Evolutionary conservation across 2,329 filamentous ascomycete species (phyloP).

Genomic region (Metarhizium guizhouense): DNA sequence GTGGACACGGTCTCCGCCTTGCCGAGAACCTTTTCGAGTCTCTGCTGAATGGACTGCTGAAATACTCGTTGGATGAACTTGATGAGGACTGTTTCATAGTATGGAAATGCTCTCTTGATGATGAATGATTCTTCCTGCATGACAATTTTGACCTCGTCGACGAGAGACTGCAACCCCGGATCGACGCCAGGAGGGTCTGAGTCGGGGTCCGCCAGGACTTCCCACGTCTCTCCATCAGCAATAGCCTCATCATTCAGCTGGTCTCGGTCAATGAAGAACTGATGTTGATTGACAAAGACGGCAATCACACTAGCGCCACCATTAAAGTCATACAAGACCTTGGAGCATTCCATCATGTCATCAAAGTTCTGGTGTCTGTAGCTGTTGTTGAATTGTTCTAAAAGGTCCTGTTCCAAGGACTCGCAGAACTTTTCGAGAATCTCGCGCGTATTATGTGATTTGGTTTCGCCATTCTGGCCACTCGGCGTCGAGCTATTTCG

Average conservation of each 20-base stretch:
- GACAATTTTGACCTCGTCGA: conserved; percentile 91
- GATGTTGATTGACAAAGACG: conserved; percentile 95
- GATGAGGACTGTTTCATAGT: conserved; percentile 85
- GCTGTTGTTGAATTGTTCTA: conserved; percentile 96
- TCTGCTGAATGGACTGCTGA: conserved; percentile 94
- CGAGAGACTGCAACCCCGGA: conserved; percentile 78
- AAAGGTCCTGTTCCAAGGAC: conserved; percentile 84
- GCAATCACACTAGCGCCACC: conserved; percentile 92
- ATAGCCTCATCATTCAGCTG: conserved; percentile 82
- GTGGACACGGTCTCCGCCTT: conserved; percentile 90
- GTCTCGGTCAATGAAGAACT: conserved; percentile 96
- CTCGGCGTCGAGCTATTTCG: conserved; percentile 42
- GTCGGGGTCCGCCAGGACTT: conserved; percentile 88
- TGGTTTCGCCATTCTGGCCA: conserved; percentile 27
- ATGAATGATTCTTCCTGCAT: conserved; percentile 96
- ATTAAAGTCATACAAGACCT: conserved; percentile 91
- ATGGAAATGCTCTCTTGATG: conserved; percentile 93
- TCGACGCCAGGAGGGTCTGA: conserved; percentile 86
- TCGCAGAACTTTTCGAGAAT: conserved; percentile 96
- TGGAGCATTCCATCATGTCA: conserved; percentile 95
- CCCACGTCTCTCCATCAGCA: conserved; percentile 72
- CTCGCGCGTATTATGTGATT: conserved; percentile 65
- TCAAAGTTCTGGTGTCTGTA: conserved; percentile 93
- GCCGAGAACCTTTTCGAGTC: conserved; percentile 88
- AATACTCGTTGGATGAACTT: conserved; percentile 95